A percentile compares a stretch with the other conserved stretches of the same genome.
Evolutionary conservation across 108 stramenopile species (phyloP).

Genomic region (Pseudonitzschia delicatissima): DNA sequence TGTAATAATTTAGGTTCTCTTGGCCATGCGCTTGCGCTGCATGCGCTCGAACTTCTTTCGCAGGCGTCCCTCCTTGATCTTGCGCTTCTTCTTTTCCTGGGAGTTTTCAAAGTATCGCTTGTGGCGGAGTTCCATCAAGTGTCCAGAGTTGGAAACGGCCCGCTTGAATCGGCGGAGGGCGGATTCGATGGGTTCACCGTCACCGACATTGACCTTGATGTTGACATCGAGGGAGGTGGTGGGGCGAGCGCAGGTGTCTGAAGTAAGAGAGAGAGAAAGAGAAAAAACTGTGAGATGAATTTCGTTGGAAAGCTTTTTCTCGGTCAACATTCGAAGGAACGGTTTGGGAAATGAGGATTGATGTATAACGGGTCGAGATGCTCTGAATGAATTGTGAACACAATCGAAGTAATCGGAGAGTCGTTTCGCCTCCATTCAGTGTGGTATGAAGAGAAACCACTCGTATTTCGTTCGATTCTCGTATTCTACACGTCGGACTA

Average conservation of each 20-base stretch:
- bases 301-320: too few relatives aligned
- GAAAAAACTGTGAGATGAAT: background rate
- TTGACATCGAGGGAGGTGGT: constrained; percentile 53
- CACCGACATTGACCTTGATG: constrained; percentile 70
- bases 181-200: constrained; percentile 86
- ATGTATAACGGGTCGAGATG: too few relatives aligned
- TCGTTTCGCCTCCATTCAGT: too few relatives aligned
- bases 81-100: constrained; percentile 86
- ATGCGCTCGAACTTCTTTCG: constrained; percentile 88
- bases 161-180: constrained; percentile 90
- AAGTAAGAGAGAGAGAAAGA: too few relatives aligned
- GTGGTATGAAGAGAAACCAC: too few relatives aligned
- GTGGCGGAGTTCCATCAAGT: constrained; percentile 86
- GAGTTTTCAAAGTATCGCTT: constrained; percentile 86
- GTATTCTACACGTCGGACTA: too few relatives aligned
- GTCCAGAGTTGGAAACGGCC: constrained; percentile 87
- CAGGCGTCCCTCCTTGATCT: constrained; percentile 84
- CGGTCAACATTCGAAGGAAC: too few relatives aligned
- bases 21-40: constrained; percentile 73
- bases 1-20: constrained; percentile 47
- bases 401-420: too few relatives aligned
- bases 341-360: too few relatives aligned
- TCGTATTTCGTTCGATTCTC: too few relatives aligned
- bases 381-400: too few relatives aligned
- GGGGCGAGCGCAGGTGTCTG: constrained; percentile 21